Evolutionary conservation across 805 yeast genomes (phyloP), one percentile per base, ranked within the genome.

Genomic region (Metschnikowia reukaufii): DNA sequence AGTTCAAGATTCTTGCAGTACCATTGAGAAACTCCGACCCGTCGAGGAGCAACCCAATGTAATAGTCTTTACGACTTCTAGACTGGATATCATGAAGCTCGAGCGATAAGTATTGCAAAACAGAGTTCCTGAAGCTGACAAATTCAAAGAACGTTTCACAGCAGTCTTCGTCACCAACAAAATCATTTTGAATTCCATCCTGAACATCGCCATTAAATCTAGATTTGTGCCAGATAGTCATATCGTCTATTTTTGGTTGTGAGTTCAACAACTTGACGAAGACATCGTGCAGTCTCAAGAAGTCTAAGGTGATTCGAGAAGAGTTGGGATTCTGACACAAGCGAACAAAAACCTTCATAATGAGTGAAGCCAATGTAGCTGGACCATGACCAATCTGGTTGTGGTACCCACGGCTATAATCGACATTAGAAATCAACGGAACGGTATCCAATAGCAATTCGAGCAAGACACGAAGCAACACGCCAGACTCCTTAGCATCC

Each of bases 21-120:
- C 85, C 86, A 47, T 77, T 66, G 20, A 78, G 68, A 49, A 72
- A 74, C 15, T 77, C 76, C 32, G 71, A 66, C 9, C 72, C 72
- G 50, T 76, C 76, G 35, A 84, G 79, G 17, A 90, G 66, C 4
- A 72, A 57, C 4, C 76, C 70, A 20, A 83, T 69, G 53, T 85
- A 84, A 19, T 70, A 66, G 36, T 76, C 68, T 47, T 79, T 72
- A 54, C 81, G 66, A 21, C 85, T 67, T 32, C 81, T 57, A 6
- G 84, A 71, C 17, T 39, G 6, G 12, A 79, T 69, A 45, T 75
- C 75, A 59, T 86, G 90, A n/a, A 92, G 71, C 53, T 89, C 95
- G 44, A 85, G 65, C 15, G 91, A 78, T 49, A 88, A 65, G 55
- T 82, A 81, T 52, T 86, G 86, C 19, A 88, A 67, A 12, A 85